Evolutionary conservation across 2,329 filamentous ascomycete genomes (phyloP).

Genomic region (Colletotrichum musae): DNA sequence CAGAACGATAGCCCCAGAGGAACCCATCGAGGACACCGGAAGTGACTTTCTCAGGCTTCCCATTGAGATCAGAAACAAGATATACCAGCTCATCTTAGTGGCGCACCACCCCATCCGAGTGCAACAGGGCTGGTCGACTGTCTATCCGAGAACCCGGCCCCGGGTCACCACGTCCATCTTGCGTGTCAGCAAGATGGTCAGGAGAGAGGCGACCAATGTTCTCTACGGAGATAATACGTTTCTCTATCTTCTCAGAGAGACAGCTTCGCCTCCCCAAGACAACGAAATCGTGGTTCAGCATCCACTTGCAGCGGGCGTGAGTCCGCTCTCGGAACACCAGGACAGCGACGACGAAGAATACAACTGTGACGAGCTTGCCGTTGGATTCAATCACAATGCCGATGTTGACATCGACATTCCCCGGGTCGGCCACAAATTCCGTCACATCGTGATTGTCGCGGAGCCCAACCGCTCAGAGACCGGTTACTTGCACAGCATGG

Average conservation of each 20-base stretch:
- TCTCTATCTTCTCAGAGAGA: constrained; percentile 61
- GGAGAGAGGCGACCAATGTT: constrained; percentile 55
- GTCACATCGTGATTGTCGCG: constrained; percentile 58
- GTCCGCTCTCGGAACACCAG: constrained; percentile 19
- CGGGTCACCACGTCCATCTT: constrained; percentile 53
- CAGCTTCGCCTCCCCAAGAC: constrained; percentile 42
- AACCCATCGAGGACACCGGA: no score
- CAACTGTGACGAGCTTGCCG: constrained; percentile 11
- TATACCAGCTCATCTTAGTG: constrained; percentile 52
- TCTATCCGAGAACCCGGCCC: constrained; percentile 47
- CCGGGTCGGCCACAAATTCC: constrained; percentile 57
- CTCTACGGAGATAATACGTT: constrained; percentile 66
- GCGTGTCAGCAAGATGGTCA: constrained; percentile 50
- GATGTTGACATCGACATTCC: constrained; percentile 49
- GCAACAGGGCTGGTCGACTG: constrained; percentile 51
- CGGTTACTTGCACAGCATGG: constrained; percentile 48
- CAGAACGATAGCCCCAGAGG: neutral
- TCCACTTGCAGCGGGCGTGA: constrained; percentile 1
- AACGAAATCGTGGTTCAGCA: constrained; percentile 35
- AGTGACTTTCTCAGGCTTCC: constrained; percentile 44
- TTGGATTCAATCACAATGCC: constrained; percentile 43
- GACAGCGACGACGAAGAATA: constrained; percentile 24
- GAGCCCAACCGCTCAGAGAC: constrained; percentile 56
- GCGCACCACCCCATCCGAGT: constrained; percentile 51
- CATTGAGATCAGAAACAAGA: constrained; percentile 47